Evolutionary conservation across 352 stramenopile genomes (phyloP).

Genomic region (Phytophthora meadii): DNA sequence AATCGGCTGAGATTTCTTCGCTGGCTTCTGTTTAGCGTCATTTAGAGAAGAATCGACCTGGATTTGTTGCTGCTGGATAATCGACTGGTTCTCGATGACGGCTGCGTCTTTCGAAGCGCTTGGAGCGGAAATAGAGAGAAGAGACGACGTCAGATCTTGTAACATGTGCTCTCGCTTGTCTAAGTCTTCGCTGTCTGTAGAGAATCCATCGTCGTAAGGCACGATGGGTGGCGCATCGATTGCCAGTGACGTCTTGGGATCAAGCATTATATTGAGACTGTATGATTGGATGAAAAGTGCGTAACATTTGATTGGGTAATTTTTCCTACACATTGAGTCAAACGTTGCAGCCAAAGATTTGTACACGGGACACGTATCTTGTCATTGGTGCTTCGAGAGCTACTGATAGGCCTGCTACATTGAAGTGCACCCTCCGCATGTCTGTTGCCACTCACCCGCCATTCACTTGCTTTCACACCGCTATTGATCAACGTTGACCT

Average conservation of each 20-base stretch:
- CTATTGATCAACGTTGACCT: background rate
- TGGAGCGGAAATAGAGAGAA: background rate
- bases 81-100: constrained; percentile 17
- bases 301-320: background rate
- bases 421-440: constrained; percentile 3
- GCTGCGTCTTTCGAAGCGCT: background rate
- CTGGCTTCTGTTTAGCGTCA: background rate
- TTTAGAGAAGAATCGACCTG: background rate
- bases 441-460: background rate
- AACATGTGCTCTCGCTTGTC: background rate
- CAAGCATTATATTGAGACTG: constrained; percentile 15
- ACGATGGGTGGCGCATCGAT: constrained; percentile 22
- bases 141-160: background rate
- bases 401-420: no score
- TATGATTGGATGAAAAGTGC: constrained; percentile 17
- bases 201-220: constrained; percentile 39
- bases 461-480: background rate
- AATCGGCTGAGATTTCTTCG: background rate
- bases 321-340: no score
- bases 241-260: constrained; percentile 25
- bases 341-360: background rate
- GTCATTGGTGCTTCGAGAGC: no score
- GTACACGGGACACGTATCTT: background rate
- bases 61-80: constrained; percentile 9
- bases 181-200: constrained; percentile 41